Evolutionary conservation across 345 rosid genomes (phyloP).

Genomic region (Cardamine resedifolia): DNA sequence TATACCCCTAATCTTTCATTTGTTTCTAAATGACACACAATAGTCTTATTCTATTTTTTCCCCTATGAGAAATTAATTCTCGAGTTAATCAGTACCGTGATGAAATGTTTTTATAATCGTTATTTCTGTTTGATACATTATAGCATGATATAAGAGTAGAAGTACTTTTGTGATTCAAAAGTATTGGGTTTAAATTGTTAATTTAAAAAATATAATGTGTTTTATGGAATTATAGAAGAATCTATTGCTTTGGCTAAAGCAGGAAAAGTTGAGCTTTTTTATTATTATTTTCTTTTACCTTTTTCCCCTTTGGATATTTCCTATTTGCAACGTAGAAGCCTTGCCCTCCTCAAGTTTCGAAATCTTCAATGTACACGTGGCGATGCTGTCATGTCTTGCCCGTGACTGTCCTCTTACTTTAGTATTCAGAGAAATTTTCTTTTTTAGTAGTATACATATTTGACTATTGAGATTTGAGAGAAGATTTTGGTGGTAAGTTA

Average conservation of each 20-base stretch:
- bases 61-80: neutral
- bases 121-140: neutral
- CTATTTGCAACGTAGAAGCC: slow-evolving; percentile 26
- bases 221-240: neutral
- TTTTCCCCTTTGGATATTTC: slow-evolving; percentile 5
- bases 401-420: slow-evolving; percentile 10
- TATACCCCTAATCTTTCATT: slow-evolving; percentile 13
- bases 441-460: neutral
- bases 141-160: neutral
- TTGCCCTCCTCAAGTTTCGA: slow-evolving; percentile 20
- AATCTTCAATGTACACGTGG: slow-evolving; percentile 15
- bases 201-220: neutral
- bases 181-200: neutral
- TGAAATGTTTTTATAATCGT: neutral
- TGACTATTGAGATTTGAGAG: slow-evolving; percentile 4
- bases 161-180: neutral
- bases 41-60: neutral
- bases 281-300: neutral
- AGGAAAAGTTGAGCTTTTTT: neutral
- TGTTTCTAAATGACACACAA: neutral
- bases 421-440: neutral
- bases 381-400: slow-evolving; percentile 1
- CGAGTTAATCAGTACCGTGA: neutral
- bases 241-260: neutral
- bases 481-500: neutral